Evolutionary conservation across 345 rosid species (phyloP), one percentile per base, ranked within the genome.

Genomic region (Gossypium anomalum): DNA sequence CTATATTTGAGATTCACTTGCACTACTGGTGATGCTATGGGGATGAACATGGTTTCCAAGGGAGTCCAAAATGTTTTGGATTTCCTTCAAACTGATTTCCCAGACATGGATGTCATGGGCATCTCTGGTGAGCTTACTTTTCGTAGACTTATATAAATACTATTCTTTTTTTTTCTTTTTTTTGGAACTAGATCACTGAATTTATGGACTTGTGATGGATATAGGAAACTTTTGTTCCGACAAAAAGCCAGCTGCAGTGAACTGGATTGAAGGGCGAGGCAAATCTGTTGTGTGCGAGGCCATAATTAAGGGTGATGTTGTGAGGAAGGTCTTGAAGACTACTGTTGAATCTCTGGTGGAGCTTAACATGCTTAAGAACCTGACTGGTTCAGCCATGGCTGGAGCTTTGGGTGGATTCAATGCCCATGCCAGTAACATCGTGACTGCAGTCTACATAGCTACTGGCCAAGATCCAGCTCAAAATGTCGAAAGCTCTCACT

Each of bases 381-480:
- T 87, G 4, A 77, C 89, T 5, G 93, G 93, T 69, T 89, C 93
- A 47, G 92, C 89, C 16, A 72, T 89, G 84, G 93, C 93, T 44
- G 93, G 93, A 29, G 83, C 92, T 75, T 85, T 89, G 10, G 93
- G 93, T 56, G 93, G 93, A 58, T 89, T 89, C 75, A 89, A 89
- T 77, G 93, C 93, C 41, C 93, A 89, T 72, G 93, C 93, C 15
- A 82, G 90, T 65, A 89, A 89, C 74, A 81, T 89, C 6, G 92
- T 89, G 48, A 51, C 86, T 17, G 93, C 93, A 23, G 9, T 87
- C 72, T 87, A 58, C 71, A 69, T 89, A 34, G 41, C 41, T 34
- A 34, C 41, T 5, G 41, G 41, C 41, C 41, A 34, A 34, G 41
- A 34, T 34, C 41, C 41, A 34, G 41, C 41, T 34, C 41, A 34